A percentile compares a stretch with the other conserved stretches of the same genome.
Evolutionary conservation across 805 yeast species (phyloP).

Genomic region (Candida saitoana): DNA sequence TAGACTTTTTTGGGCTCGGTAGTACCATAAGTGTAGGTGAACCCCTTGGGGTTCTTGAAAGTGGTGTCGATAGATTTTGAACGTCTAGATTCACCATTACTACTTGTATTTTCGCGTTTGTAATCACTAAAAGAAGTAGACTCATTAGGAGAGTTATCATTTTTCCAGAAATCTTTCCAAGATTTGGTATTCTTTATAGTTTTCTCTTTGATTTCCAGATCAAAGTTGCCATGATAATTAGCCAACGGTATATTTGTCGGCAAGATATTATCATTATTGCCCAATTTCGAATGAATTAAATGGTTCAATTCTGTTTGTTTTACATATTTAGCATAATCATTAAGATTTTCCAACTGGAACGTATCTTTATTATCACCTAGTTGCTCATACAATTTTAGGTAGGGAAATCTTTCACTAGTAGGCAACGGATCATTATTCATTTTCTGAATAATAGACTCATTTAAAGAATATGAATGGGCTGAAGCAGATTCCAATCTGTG

Average conservation of each 20-base stretch:
- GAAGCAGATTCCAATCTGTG: not conserved
- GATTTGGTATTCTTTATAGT: conserved; percentile 1
- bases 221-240: conserved; percentile 2
- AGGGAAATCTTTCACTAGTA: conserved; percentile 23
- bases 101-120: not conserved
- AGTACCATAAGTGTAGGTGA: conserved; percentile 2
- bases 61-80: not conserved
- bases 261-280: conserved; percentile 19
- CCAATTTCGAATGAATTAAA: conserved; percentile 18
- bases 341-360: conserved; percentile 27
- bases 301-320: conserved; percentile 34
- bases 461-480: not conserved
- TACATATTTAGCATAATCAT: conserved; percentile 32
- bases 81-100: not conserved
- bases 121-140: not conserved
- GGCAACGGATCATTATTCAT: conserved; percentile 11
- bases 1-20: conserved; percentile 9
- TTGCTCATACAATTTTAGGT: conserved; percentile 21
- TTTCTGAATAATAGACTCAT: conserved; percentile 18
- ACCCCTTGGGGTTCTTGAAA: not conserved
- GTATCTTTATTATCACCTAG: conserved; percentile 14
- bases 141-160: not conserved
- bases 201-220: conserved; percentile 1
- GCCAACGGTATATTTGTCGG: conserved; percentile 3
- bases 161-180: conserved; percentile 2